Base-by-base conservation (phyloP, 1,139 yeast genomes). In the Geotrichum aggregatum region DNA sequence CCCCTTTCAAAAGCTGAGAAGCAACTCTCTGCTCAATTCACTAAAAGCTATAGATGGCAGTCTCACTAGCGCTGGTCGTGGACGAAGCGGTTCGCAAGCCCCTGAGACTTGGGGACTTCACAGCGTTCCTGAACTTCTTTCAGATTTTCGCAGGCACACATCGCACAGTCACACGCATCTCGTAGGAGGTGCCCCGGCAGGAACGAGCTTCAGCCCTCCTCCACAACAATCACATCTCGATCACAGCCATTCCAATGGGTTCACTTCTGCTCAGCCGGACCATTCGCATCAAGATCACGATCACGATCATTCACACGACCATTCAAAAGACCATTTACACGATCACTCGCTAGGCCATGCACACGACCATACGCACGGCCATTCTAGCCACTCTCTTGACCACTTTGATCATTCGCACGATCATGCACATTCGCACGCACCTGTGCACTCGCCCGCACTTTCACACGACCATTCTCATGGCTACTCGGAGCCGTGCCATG, bases 131-230 rank as follows among this genome's bases (percentile, higher is more conserved):
- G 64, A 63, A 13, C 60, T 70, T 61, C 62, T 70, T 31, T 63
- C 65, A 10, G 73, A 70, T 52, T 70, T 70, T 56, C 68, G 68
- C 49, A 56, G 71, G 30, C 72, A 70, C 56, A 66, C 72, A 1
- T 60, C 64, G n/a, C 50, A 50, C 16, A 36, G 38, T 16, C 53
- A 50, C 31, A 28, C 49, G 24, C 43, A 42, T 16, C 44, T 38
- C 14, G 26, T 30, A 19, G 42, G 42, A 8, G 48, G 48, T 18
- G 14, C 16, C 22, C 26, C 47, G n/a, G 28, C 18, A 16, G 24
- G 40, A 43, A 11, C 48, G 24, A 1, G 63, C 48, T 58, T 56
- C 33, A 58, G 48, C 36, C 52, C 55, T 30, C 47, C 48, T 52
- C 24, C 47, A 47, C 2, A 33, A 40, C 19, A 18, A 47, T 2